A percentile compares a stretch with the other conserved stretches of the same genome.
These are phyloP conservation scores for Pseudopithomyces chartarum DNA, from an alignment of 2,329 filamentous ascomycete species.

Conservation along the genomic window DNA sequence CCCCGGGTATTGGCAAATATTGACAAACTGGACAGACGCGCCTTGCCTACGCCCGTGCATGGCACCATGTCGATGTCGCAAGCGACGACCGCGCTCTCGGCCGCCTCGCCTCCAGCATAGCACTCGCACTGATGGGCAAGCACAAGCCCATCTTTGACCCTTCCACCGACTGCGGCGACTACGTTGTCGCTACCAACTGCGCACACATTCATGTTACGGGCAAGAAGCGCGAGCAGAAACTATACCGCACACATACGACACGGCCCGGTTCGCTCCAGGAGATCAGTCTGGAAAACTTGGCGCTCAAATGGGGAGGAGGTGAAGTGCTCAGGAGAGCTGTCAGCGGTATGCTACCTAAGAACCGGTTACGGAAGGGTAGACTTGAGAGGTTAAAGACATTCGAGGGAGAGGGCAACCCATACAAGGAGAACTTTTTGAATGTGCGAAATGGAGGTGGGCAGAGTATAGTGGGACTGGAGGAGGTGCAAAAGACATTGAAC, in stretches of 20 bases:
- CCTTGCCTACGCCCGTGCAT: constrained; percentile 93
- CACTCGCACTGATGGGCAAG: constrained; percentile 92
- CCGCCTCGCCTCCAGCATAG: constrained; percentile 86
- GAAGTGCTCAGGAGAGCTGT: constrained; percentile 93
- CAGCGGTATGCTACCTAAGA: constrained; percentile 97
- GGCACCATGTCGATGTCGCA: constrained; percentile 85
- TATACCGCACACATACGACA: constrained; percentile 94
- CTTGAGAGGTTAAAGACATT: constrained; percentile 92
- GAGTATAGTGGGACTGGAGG: constrained; percentile 40
- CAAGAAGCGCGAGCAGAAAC: constrained; percentile 91
- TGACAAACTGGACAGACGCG: constrained; percentile 68
- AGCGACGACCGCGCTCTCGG: constrained; percentile 77
- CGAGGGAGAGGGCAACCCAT: constrained; percentile 90
- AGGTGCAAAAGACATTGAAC: constrained; percentile 45
- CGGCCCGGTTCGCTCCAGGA: constrained; percentile 83
- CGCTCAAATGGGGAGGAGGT: constrained; percentile 89
- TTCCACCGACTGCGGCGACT: constrained; percentile 98
- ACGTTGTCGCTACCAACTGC: constrained; percentile 93
- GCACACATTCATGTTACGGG: constrained; percentile 85
- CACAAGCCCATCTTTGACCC: constrained; percentile 98
- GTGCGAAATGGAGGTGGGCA: constrained; percentile 56
- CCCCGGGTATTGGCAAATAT: background rate
- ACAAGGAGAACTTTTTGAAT: constrained; percentile 82
- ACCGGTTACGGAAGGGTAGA: constrained; percentile 84
- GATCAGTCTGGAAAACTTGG: constrained; percentile 93